Base-by-base conservation (phyloP, 164 flowering plant genomes). In the Tetrastigma voinierianum region DNA sequence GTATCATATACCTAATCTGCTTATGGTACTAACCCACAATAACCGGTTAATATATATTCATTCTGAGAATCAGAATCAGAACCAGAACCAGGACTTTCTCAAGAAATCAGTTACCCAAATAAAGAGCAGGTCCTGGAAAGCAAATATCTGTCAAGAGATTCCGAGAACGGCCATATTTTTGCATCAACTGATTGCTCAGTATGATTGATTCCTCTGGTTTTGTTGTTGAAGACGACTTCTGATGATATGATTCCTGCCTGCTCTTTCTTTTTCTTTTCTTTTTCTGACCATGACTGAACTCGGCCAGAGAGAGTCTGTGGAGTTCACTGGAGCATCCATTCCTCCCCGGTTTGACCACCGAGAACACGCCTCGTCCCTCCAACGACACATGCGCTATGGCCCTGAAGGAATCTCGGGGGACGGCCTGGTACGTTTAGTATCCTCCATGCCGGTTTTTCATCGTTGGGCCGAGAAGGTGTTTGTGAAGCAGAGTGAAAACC, bases 381-480 rank as follows among this genome's bases (percentile, higher is more conserved):
- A 57, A 93, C 96, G 60, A 93, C 86, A 61, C 96, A 93, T 7
- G 96, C 89, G 68, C 96, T 90, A 59, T 90, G 98, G 8, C 98
- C 96, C 97, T 96, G 89, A 57, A 94, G 96, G 74, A 88, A 89
- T 57, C 96, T 82, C 15, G 98, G 98, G 46, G 96, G 96, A 12
- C 84, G 72, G 20, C 96, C 97, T 23, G 93, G 92, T 25, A 93
- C 96, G 78, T 89, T 90, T 46, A 93, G 55, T 62, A 90, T 81
- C 78, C 96, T 87, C 97, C 98, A 93, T 25, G 97, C 88, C 40
- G 98, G 98, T 68, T 88, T 90, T 69, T 93, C 98, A 67, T 93
- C 96, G 92, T 84, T 12, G 98, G 98, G 54, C 90, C 98, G 49
- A 90, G 75, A 32, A 90, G 74, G 71, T 85, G 90, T 82, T 75